Evolutionary conservation across 176 grass and related monocot genomes (phyloP).

Genomic region (Canna indica): DNA sequence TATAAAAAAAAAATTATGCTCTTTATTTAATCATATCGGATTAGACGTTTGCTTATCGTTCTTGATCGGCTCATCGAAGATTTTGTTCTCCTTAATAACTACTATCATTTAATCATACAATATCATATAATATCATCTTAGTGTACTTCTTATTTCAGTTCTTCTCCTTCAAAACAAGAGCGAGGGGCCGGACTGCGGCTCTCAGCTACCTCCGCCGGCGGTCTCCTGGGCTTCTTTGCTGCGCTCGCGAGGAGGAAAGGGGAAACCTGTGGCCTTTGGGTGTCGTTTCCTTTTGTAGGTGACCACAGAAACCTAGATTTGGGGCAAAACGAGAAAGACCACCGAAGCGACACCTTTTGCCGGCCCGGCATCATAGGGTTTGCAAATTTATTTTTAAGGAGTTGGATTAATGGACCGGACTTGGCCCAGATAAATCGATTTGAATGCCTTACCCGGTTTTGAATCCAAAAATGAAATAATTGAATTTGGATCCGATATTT

Average conservation of each 20-base stretch:
- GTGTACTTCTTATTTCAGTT: slow-evolving; percentile 29
- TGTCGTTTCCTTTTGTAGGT: not conserved
- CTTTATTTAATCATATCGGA: too few species aligned
- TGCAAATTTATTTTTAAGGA: not conserved
- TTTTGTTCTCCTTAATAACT: too few species aligned
- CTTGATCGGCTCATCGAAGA: too few species aligned
- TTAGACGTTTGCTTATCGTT: too few species aligned
- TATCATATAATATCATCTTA: too few species aligned
- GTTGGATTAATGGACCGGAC: too few species aligned
- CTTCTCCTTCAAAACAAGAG: not conserved
- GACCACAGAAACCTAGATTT: not conserved
- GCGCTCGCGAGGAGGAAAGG: not conserved
- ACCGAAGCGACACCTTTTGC: not conserved
- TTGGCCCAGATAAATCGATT: too few species aligned
- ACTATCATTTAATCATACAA: too few species aligned
- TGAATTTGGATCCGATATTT: too few species aligned
- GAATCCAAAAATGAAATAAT: too few species aligned
- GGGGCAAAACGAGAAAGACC: not conserved
- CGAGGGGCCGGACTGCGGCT: not conserved
- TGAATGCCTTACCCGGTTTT: too few species aligned
- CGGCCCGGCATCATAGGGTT: not conserved
- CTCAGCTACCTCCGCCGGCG: not conserved
- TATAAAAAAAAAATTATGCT: too few species aligned
- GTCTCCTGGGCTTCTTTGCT: not conserved
- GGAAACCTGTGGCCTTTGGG: not conserved